These are phyloP conservation scores for Stachybotrys elegans DNA, from an alignment of 2,329 filamentous ascomycete genomes.

Conservation along the genomic window DNA sequence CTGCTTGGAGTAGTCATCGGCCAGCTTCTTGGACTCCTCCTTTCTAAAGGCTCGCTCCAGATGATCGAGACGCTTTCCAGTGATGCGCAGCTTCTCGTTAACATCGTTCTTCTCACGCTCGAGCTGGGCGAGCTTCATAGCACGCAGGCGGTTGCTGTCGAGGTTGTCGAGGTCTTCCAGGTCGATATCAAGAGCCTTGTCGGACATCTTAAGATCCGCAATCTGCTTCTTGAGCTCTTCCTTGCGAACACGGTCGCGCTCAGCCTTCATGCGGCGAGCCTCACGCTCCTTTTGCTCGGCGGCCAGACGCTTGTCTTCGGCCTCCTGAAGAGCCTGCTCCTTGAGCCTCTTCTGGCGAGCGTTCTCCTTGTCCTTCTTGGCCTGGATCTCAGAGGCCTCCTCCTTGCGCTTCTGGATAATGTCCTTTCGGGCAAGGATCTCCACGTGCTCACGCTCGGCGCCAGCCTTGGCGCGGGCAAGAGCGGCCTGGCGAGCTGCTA, in stretches of 20 bases:
- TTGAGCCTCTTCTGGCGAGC: conserved; percentile 81
- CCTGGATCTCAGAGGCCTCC: conserved; percentile 81
- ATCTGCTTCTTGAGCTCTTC: conserved; percentile 92
- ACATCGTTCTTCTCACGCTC: conserved; percentile 98
- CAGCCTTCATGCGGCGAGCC: conserved; percentile 76
- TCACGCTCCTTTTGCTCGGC: conserved; percentile 91
- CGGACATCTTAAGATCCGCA: conserved; percentile 83
- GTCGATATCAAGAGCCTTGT: conserved; percentile 72
- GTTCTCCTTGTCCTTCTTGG: conserved; percentile 87
- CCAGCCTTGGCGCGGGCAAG: conserved; percentile 79
- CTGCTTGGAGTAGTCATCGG: conserved; percentile 80
- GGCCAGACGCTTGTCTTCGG: conserved; percentile 82
- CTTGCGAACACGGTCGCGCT: conserved; percentile 84
- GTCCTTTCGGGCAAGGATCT: conserved; percentile 79
- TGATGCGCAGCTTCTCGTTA: conserved; percentile 83
- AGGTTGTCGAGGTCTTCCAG: conserved; percentile 78
- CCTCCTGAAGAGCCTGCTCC: conserved; percentile 82
- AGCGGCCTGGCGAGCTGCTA: conserved; percentile 73
- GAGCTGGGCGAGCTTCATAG: conserved; percentile 90
- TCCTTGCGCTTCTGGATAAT: conserved; percentile 97
- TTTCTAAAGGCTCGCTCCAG: conserved; percentile 94
- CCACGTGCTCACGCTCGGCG: conserved; percentile 85
- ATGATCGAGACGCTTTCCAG: conserved; percentile 94
- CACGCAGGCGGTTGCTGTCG: conserved; percentile 84
- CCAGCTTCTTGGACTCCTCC: conserved; percentile 89